Evolutionary conservation across 805 yeast genomes (phyloP), one percentile per base, ranked within the genome.

Genomic region (Aciculoconidium aculeatum): DNA sequence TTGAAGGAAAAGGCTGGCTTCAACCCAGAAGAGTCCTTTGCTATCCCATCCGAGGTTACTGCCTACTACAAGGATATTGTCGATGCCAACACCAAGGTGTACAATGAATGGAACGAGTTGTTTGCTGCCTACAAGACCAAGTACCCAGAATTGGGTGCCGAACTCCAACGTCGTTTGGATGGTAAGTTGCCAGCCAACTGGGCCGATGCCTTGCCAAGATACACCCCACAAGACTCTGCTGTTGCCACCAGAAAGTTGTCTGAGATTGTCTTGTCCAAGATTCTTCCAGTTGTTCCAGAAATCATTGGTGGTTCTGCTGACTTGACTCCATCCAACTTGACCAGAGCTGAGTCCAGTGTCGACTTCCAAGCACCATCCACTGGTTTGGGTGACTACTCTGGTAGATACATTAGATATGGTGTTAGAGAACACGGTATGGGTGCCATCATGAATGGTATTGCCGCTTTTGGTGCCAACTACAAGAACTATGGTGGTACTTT

Each of bases 351-450:
- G 49, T 79, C 67, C 40, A 85, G 94, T 39, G 75, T 74, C 44
- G 95, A 88, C 64, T 90, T 88, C 88, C 96, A 92, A 75, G 84
- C 92, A 32, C 84, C 86, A 32, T 53, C 75, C 33, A 65, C 86
- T 36, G 77, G 77, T 27, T 67, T 85, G 45, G 97, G 97, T 63
- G 77, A 77, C 53, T 88, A 80, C 72, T 41, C 77, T 35, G 98
- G 98, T 58, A 80, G 95, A 59, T 90, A 90, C 71, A 72, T 90
- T 64, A 81, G 96, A 70, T 90, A 80, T 61, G 98, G 98, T 79
- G 95, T 90, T 44, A 82, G 98, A 68, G 98, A 90, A 73, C 97
- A 92, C 67, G 96, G 85, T 62, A 87, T 90, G 96, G 96, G 95
- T 68, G 96, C 96, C 43, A 82, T 88, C 61, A 74, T 88, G 77